Evolutionary conservation across 176 grass and related monocot species (phyloP), one percentile per base, ranked within the genome.

Genomic region (Bolboschoenus planiculmis): DNA sequence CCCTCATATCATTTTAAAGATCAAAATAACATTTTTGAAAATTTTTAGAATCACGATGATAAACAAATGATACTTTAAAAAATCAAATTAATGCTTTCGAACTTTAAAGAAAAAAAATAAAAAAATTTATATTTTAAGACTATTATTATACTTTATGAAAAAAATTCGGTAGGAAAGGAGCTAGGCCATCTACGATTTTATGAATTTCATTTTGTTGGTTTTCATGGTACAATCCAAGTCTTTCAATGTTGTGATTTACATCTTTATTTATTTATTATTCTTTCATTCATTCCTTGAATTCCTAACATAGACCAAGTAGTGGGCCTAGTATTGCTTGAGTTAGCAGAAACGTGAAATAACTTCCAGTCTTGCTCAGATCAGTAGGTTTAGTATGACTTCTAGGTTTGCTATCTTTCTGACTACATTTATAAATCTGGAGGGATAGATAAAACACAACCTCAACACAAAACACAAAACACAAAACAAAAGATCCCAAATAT

Each of bases 351-450:
- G 78, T 61, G 55, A 46, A 39, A 42, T 27, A 48, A 48, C 24
- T 66, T 21, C 29, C 14, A 47, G 80, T 65, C 80, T 50, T 58
- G 27, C 57, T 1, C 56, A 46, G 59, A 82, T 18, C 31, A 24
- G 40, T 82, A 82, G 80, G 15, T 66, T 48, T 66, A 81, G 59
- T 62, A 15, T 13, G 59, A 62, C 27, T 62, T 24, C 2, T 62
- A 62, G 59, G 50, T 53, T 53, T 53, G 39, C 39, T 6, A 6
- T 40, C 55, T 44, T 60, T 20, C 30, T 42, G 7, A 65, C 58
- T 65, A 34, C 15, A 82, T 66, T 66, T 82, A 82, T 66, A 61
- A 63, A 82, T 11, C 39, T 15, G n/a, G n/a, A n/a, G 3, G 55
- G 40, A 46, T 50, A 65, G 33, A 64, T 82, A 82, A 66, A n/a